A percentile compares a stretch with the other conserved stretches of the same genome.
Conservation (phyloP, 1,139 yeast genomes). For the Sugiyamaella xylanicola region DNA sequence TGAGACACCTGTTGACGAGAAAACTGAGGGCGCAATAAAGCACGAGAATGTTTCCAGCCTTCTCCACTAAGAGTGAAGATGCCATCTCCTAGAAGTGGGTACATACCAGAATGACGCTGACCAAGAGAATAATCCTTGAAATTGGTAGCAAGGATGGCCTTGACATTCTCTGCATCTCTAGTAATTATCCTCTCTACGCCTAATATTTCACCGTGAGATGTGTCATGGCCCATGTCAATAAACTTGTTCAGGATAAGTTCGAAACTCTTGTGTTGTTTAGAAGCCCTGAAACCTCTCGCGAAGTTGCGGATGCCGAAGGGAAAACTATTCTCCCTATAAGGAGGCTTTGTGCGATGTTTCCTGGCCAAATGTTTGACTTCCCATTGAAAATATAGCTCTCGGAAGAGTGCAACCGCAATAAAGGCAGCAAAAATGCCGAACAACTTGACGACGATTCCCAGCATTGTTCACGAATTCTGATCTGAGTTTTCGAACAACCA, state of each 20-base stretch:
- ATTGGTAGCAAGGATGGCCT: constrained; percentile 33
- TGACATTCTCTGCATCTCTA: constrained; percentile 50
- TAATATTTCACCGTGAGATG: constrained; percentile 20
- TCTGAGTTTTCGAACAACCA: no score
- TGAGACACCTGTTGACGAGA: constrained; percentile 57
- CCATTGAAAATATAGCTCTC: constrained; percentile 12
- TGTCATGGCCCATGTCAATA: constrained; percentile 3
- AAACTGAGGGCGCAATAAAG: constrained; percentile 61
- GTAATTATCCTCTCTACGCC: constrained; percentile 40
- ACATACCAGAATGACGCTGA: constrained; percentile 46
- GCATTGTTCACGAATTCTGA: no score
- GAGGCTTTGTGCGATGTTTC: constrained; percentile 19
- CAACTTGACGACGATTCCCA: background rate
- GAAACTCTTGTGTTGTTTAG: constrained; percentile 12
- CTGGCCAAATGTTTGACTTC: constrained; percentile 13
- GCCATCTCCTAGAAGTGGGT: constrained; percentile 56
- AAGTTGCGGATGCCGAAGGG: constrained; percentile 26
- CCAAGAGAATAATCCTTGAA: constrained; percentile 58
- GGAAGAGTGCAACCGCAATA: background rate
- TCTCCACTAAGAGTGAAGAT: constrained; percentile 58
- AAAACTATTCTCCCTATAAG: constrained; percentile 14
- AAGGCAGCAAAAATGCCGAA: background rate
- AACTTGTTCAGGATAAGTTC: constrained; percentile 7
- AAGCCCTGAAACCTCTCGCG: constrained; percentile 6
- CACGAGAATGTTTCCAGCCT: constrained; percentile 60